Evolutionary conservation across 805 yeast genomes (phyloP).

Genomic region (Suhomyces canberraensis): DNA sequence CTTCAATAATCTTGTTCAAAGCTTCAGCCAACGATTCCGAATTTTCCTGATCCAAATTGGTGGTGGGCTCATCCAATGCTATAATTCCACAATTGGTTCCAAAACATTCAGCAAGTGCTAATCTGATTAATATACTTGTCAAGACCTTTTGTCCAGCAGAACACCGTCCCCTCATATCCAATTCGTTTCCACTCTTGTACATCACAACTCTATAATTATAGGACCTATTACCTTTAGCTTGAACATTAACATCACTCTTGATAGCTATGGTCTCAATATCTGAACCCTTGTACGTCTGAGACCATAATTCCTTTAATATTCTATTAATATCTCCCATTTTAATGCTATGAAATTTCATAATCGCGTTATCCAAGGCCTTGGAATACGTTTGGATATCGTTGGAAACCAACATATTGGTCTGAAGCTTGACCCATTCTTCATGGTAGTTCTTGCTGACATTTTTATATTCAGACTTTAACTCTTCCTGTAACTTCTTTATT

Average conservation of each 20-base stretch:
- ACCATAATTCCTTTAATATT: slow-evolving; percentile 89
- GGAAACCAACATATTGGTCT: slow-evolving; percentile 69
- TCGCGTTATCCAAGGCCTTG: slow-evolving; percentile 86
- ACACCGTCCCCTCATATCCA: slow-evolving; percentile 98
- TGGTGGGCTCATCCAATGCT: slow-evolving; percentile 96
- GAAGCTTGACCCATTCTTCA: slow-evolving; percentile 70
- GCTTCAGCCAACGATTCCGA: slow-evolving; percentile 84
- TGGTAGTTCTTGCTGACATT: slow-evolving; percentile 63
- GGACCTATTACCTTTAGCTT: slow-evolving; percentile 54
- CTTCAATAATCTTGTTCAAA: slow-evolving; percentile 67
- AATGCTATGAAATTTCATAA: slow-evolving; percentile 84
- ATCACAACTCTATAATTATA: slow-evolving; percentile 93
- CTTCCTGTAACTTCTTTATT: slow-evolving; percentile 49
- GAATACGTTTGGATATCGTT: slow-evolving; percentile 80
- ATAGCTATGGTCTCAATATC: slow-evolving; percentile 91
- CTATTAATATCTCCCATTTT: slow-evolving; percentile 93
- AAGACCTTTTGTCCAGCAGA: slow-evolving; percentile 97
- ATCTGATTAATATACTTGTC: slow-evolving; percentile 85
- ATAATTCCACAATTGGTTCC: slow-evolving; percentile 94
- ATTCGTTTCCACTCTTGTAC: slow-evolving; percentile 86
- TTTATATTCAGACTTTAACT: slow-evolving; percentile 66
- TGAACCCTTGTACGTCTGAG: slow-evolving; percentile 87
- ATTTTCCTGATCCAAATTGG: slow-evolving; percentile 87
- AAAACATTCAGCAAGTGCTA: slow-evolving; percentile 93
- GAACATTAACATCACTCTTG: slow-evolving; percentile 66